These are phyloP conservation scores for Agapanthus africanus DNA, from an alignment of 106 monocot species.

Conservation along the genomic window DNA sequence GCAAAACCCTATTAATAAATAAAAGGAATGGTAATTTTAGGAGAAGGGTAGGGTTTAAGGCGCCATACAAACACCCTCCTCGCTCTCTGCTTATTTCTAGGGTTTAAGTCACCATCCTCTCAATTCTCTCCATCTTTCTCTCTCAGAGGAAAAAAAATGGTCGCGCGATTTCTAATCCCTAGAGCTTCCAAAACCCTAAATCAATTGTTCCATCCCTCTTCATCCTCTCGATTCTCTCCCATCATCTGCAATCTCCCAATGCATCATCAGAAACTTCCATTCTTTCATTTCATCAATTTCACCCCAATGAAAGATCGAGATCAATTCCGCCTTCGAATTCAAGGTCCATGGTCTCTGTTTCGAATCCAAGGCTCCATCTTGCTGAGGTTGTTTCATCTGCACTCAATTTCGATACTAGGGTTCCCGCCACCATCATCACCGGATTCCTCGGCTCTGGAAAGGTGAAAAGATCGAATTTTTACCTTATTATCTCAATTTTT, in stretches of 20 bases:
- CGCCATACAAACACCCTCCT: no score
- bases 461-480: constrained; percentile 22
- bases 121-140: no score
- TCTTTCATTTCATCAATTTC: not conserved
- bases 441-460: constrained; percentile 93
- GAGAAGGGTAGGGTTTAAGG: no score
- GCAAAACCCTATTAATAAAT: no score
- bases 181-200: constrained; percentile 22
- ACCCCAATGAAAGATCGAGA: not conserved
- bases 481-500: not conserved
- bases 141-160: no score
- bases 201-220: constrained; percentile 4
- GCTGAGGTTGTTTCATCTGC: constrained; percentile 26
- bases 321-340: no score
- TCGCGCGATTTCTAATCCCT: constrained; percentile 23
- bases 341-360: no score
- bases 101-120: no score
- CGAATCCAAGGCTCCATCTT: constrained; percentile 11
- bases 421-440: constrained; percentile 90
- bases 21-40: no score
- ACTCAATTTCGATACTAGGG: constrained; percentile 49
- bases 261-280: not conserved
- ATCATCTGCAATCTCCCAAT: constrained; percentile 5
- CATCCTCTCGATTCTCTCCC: not conserved
- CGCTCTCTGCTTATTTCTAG: no score